Base-by-base conservation (phyloP, 192 early-diverging fungal genomes). In the Oehlia diaphana region DNA sequence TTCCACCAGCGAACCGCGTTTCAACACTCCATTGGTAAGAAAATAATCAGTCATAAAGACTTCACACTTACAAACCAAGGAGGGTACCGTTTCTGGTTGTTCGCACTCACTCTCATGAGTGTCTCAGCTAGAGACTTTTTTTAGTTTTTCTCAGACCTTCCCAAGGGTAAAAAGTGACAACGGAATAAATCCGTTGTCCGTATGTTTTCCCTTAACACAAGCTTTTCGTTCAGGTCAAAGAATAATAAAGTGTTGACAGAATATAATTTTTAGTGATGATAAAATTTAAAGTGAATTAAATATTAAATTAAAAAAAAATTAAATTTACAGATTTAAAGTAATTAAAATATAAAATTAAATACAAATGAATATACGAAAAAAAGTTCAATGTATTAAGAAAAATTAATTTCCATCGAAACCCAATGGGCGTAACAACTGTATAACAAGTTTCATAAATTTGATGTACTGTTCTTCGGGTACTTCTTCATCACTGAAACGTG, bases 401-500 rank as follows among this genome's bases (percentile, higher is more conserved):
- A 33, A 10, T 67, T 19, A 67, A 35, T 67, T 33, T 35, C 65
- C 65, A 67, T 67, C 23, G 7, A 33, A 67, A 13, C 65, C 65
- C 14, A 67, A 14, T 67, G 13, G 65, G 8, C 68, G 68, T 42
- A 70, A 44, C 37, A 70, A 70, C 21, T 70, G 33, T 9, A 70
- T 16, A 23, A 78, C 77, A 31, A 78, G n/a, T 26, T 69, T 78
- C 65, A 68, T 68, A 63, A 78, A 78, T 58, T 78, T 66, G 5
- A 28, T 78, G 16, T 68, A 78, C 1, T 78, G 64, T 70, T 78
- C 62, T 69, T 78, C 65, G 23, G 23, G 19, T 6, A 69, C 39
- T 53, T 78, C 77, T 16, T 78, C 39, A 0, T 81, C 77, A 47
- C 88, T 86, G 42, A 91, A 91, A 10, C 89, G 82, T 9, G 87